Conservation (phyloP, 805 yeast species). For the Ogataea angusta region DNA sequence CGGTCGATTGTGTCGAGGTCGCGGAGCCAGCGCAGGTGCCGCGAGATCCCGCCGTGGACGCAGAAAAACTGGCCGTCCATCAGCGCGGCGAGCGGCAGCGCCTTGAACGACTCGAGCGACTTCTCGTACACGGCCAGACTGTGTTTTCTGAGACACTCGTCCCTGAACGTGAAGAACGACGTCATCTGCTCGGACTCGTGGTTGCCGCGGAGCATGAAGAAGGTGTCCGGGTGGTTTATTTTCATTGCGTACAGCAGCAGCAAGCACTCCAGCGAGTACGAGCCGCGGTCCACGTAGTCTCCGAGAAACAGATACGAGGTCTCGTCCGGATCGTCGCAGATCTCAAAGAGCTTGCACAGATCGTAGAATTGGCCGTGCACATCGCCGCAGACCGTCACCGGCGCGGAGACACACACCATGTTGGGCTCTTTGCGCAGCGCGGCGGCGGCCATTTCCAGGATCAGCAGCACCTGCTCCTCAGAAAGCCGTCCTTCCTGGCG, state of each 20-base stretch:
- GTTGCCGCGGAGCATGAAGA: slow-evolving; percentile 87
- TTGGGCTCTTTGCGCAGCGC: slow-evolving; percentile 72
- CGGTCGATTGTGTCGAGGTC: slow-evolving; percentile 71
- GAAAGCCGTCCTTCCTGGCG: slow-evolving; percentile 74
- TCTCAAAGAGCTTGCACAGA: slow-evolving; percentile 82
- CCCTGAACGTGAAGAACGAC: slow-evolving; percentile 88
- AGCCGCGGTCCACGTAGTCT: slow-evolving; percentile 94
- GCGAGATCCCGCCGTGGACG: slow-evolving; percentile 93
- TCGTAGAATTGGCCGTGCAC: slow-evolving; percentile 95
- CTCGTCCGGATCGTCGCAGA: slow-evolving; percentile 79
- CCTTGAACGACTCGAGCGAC: slow-evolving; percentile 76
- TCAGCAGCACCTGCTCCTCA: slow-evolving; percentile 65
- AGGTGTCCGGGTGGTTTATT: slow-evolving; percentile 65
- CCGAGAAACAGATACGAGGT: slow-evolving; percentile 85
- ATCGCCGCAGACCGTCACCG: slow-evolving; percentile 94
- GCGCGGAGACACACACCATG: slow-evolving; percentile 76
- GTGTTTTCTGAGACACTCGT: slow-evolving; percentile 87
- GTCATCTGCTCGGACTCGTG: slow-evolving; percentile 94
- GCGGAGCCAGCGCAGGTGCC: slow-evolving; percentile 65
- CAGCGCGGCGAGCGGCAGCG: slow-evolving; percentile 85
- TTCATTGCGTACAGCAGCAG: slow-evolving; percentile 76
- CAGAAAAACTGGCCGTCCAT: slow-evolving; percentile 93
- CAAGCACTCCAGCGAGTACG: slow-evolving; percentile 82
- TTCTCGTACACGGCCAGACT: slow-evolving; percentile 61
- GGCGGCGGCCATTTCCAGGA: slow-evolving; percentile 60